Evolutionary conservation across 805 yeast species (phyloP).

Genomic region (Sugiyamaella smithiae): DNA sequence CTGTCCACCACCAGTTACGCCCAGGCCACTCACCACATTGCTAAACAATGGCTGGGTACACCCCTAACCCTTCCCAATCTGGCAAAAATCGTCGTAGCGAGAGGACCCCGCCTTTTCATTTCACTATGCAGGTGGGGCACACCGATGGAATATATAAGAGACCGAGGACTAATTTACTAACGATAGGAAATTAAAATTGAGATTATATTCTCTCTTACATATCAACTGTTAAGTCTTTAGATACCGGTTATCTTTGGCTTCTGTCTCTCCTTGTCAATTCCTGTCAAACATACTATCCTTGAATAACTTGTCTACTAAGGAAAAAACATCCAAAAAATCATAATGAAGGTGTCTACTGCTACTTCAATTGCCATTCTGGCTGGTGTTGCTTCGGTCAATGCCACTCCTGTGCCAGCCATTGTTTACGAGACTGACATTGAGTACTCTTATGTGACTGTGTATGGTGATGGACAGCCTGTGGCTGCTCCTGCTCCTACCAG

Average conservation of each 20-base stretch:
- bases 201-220: neutral
- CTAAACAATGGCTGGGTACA: slow-evolving; percentile 1
- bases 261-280: neutral
- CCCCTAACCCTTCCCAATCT: neutral
- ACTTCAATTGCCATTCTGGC: neutral
- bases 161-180: neutral
- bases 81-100: slow-evolving; percentile 3
- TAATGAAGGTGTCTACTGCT: neutral
- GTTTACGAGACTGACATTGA: slow-evolving; percentile 22
- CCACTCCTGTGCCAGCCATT: slow-evolving; percentile 19
- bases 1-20: neutral
- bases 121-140: neutral
- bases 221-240: neutral
- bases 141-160: neutral
- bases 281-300: too few species aligned
- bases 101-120: slow-evolving; percentile 5
- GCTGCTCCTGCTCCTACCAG: slow-evolving; percentile 11
- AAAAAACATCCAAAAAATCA: neutral
- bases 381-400: neutral
- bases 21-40: too few species aligned
- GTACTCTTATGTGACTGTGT: slow-evolving; percentile 21
- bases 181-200: neutral
- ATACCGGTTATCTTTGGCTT: slow-evolving; percentile 2
- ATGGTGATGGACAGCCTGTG: slow-evolving; percentile 10
- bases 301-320: too few species aligned